Conservation (phyloP, 2,329 filamentous ascomycete genomes). For the Trichoderma sp. region DNA sequence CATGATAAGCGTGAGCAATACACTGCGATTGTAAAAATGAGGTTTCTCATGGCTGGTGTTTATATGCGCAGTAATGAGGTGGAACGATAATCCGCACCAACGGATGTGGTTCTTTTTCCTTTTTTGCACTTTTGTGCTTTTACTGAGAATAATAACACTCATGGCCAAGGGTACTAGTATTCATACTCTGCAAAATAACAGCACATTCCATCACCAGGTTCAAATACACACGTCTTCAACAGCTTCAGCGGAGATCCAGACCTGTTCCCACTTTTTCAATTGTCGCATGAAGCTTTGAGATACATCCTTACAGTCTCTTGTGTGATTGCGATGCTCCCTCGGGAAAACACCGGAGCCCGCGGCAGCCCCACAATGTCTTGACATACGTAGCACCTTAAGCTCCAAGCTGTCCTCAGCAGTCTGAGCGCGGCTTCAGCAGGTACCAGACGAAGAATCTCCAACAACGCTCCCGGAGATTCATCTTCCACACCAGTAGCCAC, state of each 20-base stretch:
- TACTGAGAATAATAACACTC: neutral
- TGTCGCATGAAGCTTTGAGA: neutral
- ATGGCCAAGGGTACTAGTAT: neutral
- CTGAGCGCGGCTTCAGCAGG: conserved; percentile 28
- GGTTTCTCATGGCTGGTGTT: neutral
- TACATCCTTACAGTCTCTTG: neutral
- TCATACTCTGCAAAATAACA: neutral
- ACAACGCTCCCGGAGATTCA: conserved; percentile 31
- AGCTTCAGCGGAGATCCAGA: neutral
- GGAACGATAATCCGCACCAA: conserved; percentile 7
- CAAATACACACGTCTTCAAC: neutral
- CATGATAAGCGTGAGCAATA: neutral
- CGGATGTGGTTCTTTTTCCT: neutral
- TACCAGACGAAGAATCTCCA: conserved; percentile 32
- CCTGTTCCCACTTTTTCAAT: conserved; percentile 1
- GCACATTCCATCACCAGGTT: neutral
- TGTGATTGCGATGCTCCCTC: neutral
- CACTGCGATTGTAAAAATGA: neutral
- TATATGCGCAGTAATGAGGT: neutral
- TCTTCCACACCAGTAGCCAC: conserved; percentile 37
- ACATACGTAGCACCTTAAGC: conserved; percentile 32
- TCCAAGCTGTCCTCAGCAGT: conserved; percentile 45
- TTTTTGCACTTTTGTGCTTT: neutral
- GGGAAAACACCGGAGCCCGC: conserved; percentile 22
- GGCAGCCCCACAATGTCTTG: conserved; percentile 13